phyloP scores from a whole-genome alignment of 306 rosid genomes.

The Potentilla sterilis region DNA sequence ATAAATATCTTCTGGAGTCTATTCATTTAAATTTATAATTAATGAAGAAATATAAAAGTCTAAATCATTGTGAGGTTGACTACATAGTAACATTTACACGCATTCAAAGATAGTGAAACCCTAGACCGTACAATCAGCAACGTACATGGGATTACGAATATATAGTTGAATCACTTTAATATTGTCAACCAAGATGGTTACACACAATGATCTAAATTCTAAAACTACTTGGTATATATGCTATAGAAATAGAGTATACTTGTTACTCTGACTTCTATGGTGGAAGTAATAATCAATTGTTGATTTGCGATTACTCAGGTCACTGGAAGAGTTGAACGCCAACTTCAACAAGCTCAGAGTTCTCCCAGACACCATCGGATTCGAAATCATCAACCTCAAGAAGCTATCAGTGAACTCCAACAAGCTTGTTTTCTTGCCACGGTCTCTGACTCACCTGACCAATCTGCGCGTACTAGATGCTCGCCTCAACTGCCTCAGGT shows the following conservation, averaged over 20 bases:
- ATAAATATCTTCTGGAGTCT: not conserved
- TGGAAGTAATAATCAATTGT: not conserved
- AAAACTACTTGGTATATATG: too few species aligned
- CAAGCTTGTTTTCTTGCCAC: conserved; percentile 63
- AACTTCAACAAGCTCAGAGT: conserved; percentile 75
- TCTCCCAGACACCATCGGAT: conserved; percentile 67
- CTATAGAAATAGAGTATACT: not conserved
- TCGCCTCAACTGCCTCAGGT: conserved; percentile 68
- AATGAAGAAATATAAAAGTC: not conserved
- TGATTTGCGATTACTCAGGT: conserved; percentile 30
- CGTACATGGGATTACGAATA: not conserved
- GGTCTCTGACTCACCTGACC: conserved; percentile 56
- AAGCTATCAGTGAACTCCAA: conserved; percentile 77
- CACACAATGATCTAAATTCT: too few species aligned
- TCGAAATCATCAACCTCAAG: conserved; percentile 56
- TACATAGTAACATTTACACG: not conserved
- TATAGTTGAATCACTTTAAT: not conserved
- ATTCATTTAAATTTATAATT: not conserved
- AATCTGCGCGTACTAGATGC: conserved; percentile 57
- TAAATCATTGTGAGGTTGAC: not conserved
- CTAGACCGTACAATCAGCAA: conserved; percentile 5
- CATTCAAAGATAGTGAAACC: not conserved
- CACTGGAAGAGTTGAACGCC: conserved; percentile 75
- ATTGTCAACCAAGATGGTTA: not conserved
- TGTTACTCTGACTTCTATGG: not conserved